Base-by-base conservation (phyloP, 2,329 filamentous ascomycete species). In the Orbilia javanica region DNA sequence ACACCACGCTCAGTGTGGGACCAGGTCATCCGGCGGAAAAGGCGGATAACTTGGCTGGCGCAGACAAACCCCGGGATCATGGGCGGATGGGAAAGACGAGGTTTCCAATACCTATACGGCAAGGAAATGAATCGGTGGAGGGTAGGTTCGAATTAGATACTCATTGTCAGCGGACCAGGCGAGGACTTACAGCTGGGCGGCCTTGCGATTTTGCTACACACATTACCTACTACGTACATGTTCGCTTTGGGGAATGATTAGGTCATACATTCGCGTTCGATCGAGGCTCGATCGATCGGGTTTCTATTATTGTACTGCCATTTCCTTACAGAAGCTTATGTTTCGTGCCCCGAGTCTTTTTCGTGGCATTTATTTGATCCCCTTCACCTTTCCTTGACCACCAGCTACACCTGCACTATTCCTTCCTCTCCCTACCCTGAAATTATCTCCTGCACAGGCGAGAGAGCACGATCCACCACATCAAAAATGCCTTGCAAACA, bases 1-100 rank as follows among this genome's bases (percentile, higher is more conserved):
- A 52, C 53, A 18, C 73, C 73, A 15, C 57, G 57, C 10, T 71
- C 48, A 8, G 66, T 77, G 4, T 77, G 73, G 73, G 66, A 70
- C 60, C 57, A 65, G 22, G 42, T 70, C 1, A 77, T 77, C 11
- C 29, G 31, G 20, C 48, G 60, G 65, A 77, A 71, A 25, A 52
- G 60, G 60, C 50, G 60, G n/a, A 52, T 77, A 46, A 48, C 50
- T 5, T 42, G 29, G 31, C 22, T 71, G 25, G 57, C 65, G 42
- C 60, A 60, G 13, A 52, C 46, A 15, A 52, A 15, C 1, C 50
- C 73, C 5, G 31, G 29, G 4, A 22, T 62, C 10, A 18, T 77
- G 5, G 60, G 39, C 5, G 66, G 48, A 8, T 77, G 73, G 66
- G 73, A 77, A 22, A 20, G 72, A 42, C 46, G 65, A n/a, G 72